phyloP scores from a whole-genome alignment of 1,284 basidiomycete species.

The Cystobasidium slooffiae region DNA sequence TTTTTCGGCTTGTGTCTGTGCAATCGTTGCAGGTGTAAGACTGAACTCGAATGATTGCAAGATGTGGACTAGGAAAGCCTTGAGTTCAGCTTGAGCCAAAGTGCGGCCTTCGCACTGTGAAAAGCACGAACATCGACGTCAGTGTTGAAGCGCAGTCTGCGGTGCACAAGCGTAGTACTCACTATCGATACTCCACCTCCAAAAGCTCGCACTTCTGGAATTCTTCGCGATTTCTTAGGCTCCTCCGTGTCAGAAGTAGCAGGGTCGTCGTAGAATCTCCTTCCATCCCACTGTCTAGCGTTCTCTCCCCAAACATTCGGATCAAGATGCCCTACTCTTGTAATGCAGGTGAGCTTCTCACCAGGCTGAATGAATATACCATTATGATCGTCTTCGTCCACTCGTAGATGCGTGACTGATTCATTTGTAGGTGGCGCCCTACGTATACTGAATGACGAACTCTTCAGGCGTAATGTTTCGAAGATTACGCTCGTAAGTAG shows the following conservation, averaged over 20 bases:
- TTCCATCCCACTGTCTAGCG: slow-evolving; percentile 44
- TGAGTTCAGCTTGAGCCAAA: slow-evolving; percentile 47
- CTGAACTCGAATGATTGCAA: slow-evolving; percentile 42
- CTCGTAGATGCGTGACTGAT: not conserved
- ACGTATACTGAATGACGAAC: slow-evolving; percentile 54
- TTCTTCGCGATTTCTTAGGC: slow-evolving; percentile 23
- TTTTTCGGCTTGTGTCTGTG: not conserved
- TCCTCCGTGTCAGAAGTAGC: not conserved
- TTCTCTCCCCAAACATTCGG: slow-evolving; percentile 38
- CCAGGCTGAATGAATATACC: slow-evolving; percentile 24
- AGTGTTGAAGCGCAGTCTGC: not conserved
- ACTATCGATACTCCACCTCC: slow-evolving; percentile 49
- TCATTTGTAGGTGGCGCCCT: slow-evolving; percentile 22
- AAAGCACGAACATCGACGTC: not conserved
- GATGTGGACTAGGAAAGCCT: slow-evolving; percentile 38
- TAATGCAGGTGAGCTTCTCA: slow-evolving; percentile 41
- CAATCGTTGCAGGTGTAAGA: slow-evolving; percentile 19
- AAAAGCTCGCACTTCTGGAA: slow-evolving; percentile 45
- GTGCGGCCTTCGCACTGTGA: slow-evolving; percentile 48
- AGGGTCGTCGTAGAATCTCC: slow-evolving; percentile 45
- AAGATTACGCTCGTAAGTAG: slow-evolving; percentile 55
- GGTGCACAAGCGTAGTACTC: not conserved
- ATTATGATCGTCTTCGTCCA: not conserved
- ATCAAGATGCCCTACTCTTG: slow-evolving; percentile 44
- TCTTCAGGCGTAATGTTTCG: slow-evolving; percentile 57